A percentile compares a stretch with the other conserved stretches of the same genome.
These are phyloP conservation scores for Salix udensis DNA, from an alignment of 345 rosid genomes.

Conservation along the genomic window DNA sequence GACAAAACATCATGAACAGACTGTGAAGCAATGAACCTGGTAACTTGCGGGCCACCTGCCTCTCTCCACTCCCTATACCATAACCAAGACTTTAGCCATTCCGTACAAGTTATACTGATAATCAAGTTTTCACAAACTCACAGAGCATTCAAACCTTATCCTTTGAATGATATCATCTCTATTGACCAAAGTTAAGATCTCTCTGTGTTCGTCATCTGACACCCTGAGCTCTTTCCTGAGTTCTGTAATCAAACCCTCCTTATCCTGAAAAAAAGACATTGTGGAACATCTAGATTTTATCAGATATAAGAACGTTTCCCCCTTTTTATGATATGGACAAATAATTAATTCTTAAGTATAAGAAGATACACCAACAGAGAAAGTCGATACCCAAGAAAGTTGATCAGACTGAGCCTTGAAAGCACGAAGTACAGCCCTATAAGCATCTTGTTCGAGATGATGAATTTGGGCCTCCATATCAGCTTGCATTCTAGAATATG, in stretches of 20 bases:
- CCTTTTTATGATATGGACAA: not conserved
- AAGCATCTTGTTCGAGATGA: slow-evolving; percentile 95
- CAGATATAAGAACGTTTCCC: not conserved
- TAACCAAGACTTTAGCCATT: slow-evolving; percentile 2
- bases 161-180: slow-evolving; percentile 72
- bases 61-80: slow-evolving; percentile 86
- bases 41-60: slow-evolving; percentile 57
- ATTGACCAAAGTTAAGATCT: slow-evolving; percentile 73
- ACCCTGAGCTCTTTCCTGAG: slow-evolving; percentile 90
- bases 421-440: slow-evolving; percentile 84
- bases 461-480: slow-evolving; percentile 90
- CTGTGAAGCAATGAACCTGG: slow-evolving; percentile 50
- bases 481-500: slow-evolving; percentile 31
- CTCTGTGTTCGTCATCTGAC: slow-evolving; percentile 96
- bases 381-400: slow-evolving; percentile 76
- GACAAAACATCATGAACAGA: slow-evolving; percentile 59
- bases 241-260: slow-evolving; percentile 89
- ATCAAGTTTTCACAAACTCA: slow-evolving; percentile 8
- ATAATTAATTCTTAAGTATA: not conserved
- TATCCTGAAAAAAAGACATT: slow-evolving; percentile 51
- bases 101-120: slow-evolving; percentile 2
- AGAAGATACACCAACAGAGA: slow-evolving; percentile 3
- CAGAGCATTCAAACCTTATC: slow-evolving; percentile 59
- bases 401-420: slow-evolving; percentile 99
- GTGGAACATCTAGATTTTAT: not conserved